Percentiles rank a stretch among this genome's conserved stretches.
Conservation (phyloP, 2,329 filamentous ascomycete genomes). For the Westerdykella sp. region DNA sequence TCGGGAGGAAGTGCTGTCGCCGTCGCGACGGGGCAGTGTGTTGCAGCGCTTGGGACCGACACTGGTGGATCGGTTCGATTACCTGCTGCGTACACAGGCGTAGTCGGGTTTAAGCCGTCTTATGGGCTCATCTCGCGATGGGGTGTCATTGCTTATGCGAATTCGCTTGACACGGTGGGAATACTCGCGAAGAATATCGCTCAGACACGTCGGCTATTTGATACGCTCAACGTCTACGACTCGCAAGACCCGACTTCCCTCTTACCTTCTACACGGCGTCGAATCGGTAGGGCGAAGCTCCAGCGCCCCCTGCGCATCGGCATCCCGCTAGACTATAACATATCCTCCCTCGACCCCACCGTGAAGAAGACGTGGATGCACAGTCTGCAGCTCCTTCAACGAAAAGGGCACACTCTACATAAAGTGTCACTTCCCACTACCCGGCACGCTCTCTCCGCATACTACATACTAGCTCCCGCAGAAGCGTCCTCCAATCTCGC, state of each 20-base stretch:
- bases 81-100: constrained; percentile 78
- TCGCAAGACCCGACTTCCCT: constrained; percentile 69
- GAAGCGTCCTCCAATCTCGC: constrained; percentile 94
- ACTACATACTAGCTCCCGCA: constrained; percentile 91
- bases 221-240: constrained; percentile 56
- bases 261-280: constrained; percentile 48
- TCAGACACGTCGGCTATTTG: constrained; percentile 43
- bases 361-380: constrained; percentile 65
- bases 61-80: constrained; percentile 85
- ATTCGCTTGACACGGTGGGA: constrained; percentile 86
- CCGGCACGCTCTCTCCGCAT: constrained; percentile 78
- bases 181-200: constrained; percentile 57
- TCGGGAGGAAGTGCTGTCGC: constrained; percentile 90
- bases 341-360: constrained; percentile 64
- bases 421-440: constrained; percentile 78
- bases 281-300: constrained; percentile 15
- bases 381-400: constrained; percentile 54
- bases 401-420: constrained; percentile 63
- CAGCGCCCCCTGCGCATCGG: constrained; percentile 43
- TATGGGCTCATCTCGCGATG: constrained; percentile 82
- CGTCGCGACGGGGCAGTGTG: constrained; percentile 59
- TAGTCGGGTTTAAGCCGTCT: constrained; percentile 83
- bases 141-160: constrained; percentile 86
- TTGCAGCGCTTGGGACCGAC: constrained; percentile 78
- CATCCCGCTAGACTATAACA: constrained; percentile 74